Evolutionary conservation across 345 rosid species (phyloP), one percentile per base, ranked within the genome.

Genomic region (Rhizophora mangle): DNA sequence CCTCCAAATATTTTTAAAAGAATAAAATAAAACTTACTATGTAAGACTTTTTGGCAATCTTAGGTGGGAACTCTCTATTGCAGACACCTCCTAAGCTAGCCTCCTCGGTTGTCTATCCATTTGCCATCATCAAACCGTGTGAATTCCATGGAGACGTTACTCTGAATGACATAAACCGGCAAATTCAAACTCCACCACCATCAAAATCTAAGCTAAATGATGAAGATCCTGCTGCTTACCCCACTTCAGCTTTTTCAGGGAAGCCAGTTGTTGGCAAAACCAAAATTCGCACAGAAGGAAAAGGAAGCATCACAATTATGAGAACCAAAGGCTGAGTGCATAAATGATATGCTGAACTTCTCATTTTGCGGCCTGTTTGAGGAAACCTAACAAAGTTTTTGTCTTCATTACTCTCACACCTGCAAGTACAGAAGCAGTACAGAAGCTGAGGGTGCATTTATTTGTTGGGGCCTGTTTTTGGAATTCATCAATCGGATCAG

Each of bases 231-330:
- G 58, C 78, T 62, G 76, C 79, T 72, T 90, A 83, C 56, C 99
- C 90, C 0, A 96, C 98, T 58, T 96, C 99, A 19, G 97, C 97
- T 52, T 96, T 96, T 79, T 96, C 98, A 6, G 99, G 99, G 78
- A 92, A 96, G 87, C 98, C 97, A 2, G 98, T 96, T 61, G 98
- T 96, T 54, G 99, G 93, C 43, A 92, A 92, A 85, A 96, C 97
- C 20, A 96, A 84, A 79, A 96, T 96, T 71, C 96, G 93, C 64
- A 96, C 98, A 0, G 96, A 96, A 83, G 99, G 99, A 52, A 96
- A 86, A 82, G 99, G 99, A 58, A 96, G 98, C 85, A 96, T 96
- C 71, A 96, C 98, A 8, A 93, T 96, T 4, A 90, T 88, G 94
- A 85, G 99, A 79, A 96, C 99, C 22, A 95, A 80, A 82, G 98